Conservation (phyloP, 768 basidiomycete genomes). For the Pulveroboletus frians region DNA sequence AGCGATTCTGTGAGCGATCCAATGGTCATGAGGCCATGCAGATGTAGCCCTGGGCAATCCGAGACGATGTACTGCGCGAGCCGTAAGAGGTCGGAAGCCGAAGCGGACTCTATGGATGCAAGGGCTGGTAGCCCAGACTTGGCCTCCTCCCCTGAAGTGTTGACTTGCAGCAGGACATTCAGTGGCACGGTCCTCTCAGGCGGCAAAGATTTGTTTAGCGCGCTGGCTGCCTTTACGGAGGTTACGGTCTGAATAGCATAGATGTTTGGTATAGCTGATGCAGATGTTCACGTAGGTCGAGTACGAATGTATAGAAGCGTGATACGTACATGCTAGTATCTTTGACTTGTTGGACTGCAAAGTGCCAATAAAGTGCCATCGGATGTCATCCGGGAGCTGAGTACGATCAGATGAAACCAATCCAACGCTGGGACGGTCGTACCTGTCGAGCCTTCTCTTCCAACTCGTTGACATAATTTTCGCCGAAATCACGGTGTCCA, state of each 20-base stretch:
- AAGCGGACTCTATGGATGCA: slow-evolving; percentile 26
- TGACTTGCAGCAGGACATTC: slow-evolving; percentile 86
- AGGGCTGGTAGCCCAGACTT: slow-evolving; percentile 84
- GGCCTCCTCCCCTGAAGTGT: slow-evolving; percentile 87
- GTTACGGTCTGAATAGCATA: slow-evolving; percentile 83
- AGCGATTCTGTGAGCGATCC: slow-evolving; percentile 76
- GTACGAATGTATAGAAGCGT: neutral
- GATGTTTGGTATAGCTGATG: slow-evolving; percentile 81
- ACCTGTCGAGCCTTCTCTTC: slow-evolving; percentile 78
- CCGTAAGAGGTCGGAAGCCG: slow-evolving; percentile 48
- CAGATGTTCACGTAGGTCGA: slow-evolving; percentile 35
- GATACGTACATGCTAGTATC: slow-evolving; percentile 63
- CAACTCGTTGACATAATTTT: slow-evolving; percentile 95
- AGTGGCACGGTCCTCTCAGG: slow-evolving; percentile 54
- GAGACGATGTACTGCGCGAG: slow-evolving; percentile 68
- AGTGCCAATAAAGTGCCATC: slow-evolving; percentile 96
- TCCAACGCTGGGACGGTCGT: slow-evolving; percentile 19
- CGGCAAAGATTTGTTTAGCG: slow-evolving; percentile 70
- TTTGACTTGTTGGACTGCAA: slow-evolving; percentile 94
- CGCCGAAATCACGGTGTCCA: slow-evolving; percentile 90
- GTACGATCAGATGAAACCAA: slow-evolving; percentile 8
- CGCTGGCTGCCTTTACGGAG: slow-evolving; percentile 72
- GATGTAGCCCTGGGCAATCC: slow-evolving; percentile 66
- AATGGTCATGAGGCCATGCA: slow-evolving; percentile 96
- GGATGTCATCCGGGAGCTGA: slow-evolving; percentile 82